Evolutionary conservation across 768 basidiomycete species (phyloP), one percentile per base, ranked within the genome.

Genomic region (Erythrobasidium yunnanense): DNA sequence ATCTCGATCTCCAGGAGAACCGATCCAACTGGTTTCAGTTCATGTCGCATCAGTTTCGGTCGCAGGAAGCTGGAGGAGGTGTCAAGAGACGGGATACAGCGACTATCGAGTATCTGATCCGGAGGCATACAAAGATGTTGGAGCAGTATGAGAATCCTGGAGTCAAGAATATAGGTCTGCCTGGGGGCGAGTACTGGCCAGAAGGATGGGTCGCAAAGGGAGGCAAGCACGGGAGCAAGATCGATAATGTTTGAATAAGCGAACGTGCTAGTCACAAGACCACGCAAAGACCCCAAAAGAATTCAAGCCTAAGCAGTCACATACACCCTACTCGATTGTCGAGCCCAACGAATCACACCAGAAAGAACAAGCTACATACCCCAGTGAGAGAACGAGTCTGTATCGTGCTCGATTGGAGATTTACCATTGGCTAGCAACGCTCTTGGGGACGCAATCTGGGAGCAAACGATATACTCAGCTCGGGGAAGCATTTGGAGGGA

Each of bases 1-100:
- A 27, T 18, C 2, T 22, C 3, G 49, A 5, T 6, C 25, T 1
- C 0, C 55, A 72, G 72, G 70, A 71, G 4, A 52, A 57, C 1
- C 72, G 72, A 0, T 55, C 69, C 0, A 29, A 70, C n/a, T 73
- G 71, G 71, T 71, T 53, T 66, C 34, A 54, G 2, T 71, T 70
- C 50, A 67, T 73, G 35, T 18, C 52, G 4, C 67, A 71, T 46
- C 72, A 73, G 42, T 73, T 73, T 68, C 69, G 72, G 8, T 27
- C 62, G 20, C 63, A 63, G 1, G 18, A 55, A 0, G 55, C 68
- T 29, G 72, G 72, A 29, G 72, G 72, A 22, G 71, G 68, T 0
- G 38, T 71, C 22, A n/a, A 23, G 30, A 34, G 29, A 8, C 62
- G 68, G 25, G 72, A 73, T 66, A 60, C 69, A 17, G 55, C 50